Evolutionary conservation across 2,329 filamentous ascomycete species (phyloP).

Genomic region (Cercospora zeina): DNA sequence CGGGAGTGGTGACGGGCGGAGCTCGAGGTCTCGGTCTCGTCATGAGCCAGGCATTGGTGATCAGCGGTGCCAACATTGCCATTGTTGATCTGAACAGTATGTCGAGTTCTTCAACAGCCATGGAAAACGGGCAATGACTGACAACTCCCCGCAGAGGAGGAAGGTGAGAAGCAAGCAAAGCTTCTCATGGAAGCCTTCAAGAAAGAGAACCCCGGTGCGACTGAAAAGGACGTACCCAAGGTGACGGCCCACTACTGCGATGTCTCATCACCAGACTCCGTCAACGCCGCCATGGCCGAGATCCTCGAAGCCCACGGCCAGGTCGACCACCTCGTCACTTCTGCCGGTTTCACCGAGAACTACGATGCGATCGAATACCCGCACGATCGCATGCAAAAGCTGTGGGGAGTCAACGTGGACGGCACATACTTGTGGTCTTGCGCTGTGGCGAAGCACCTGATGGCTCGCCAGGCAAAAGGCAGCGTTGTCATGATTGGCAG

Average conservation of each 20-base stretch:
- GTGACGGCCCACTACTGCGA: slow-evolving; percentile 90
- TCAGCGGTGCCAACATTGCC: slow-evolving; percentile 83
- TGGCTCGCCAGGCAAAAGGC: slow-evolving; percentile 74
- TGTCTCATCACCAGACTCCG: slow-evolving; percentile 76
- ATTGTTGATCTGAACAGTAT: slow-evolving; percentile 91
- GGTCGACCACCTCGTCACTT: slow-evolving; percentile 90
- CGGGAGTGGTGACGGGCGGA: slow-evolving; percentile 85
- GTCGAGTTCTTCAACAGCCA: slow-evolving; percentile 40
- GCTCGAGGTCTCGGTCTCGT: slow-evolving; percentile 85
- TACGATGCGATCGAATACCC: slow-evolving; percentile 90
- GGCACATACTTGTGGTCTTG: slow-evolving; percentile 89
- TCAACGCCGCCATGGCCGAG: slow-evolving; percentile 70
- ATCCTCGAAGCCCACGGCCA: slow-evolving; percentile 70
- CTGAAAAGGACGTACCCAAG: slow-evolving; percentile 63
- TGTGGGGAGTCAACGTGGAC: slow-evolving; percentile 92
- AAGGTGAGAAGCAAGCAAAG: slow-evolving; percentile 74
- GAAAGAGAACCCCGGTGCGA: slow-evolving; percentile 73
- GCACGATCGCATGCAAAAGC: slow-evolving; percentile 84
- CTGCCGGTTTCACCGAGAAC: slow-evolving; percentile 96
- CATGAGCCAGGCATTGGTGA: slow-evolving; percentile 88
- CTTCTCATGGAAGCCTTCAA: slow-evolving; percentile 74
- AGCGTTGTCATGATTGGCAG: slow-evolving; percentile 94
- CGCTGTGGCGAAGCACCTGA: slow-evolving; percentile 81
- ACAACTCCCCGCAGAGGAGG: slow-evolving; percentile 62
- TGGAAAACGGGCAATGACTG: background rate